Base-by-base conservation (phyloP, 495 filamentous ascomycete species). In the Usnea hakonensis region DNA sequence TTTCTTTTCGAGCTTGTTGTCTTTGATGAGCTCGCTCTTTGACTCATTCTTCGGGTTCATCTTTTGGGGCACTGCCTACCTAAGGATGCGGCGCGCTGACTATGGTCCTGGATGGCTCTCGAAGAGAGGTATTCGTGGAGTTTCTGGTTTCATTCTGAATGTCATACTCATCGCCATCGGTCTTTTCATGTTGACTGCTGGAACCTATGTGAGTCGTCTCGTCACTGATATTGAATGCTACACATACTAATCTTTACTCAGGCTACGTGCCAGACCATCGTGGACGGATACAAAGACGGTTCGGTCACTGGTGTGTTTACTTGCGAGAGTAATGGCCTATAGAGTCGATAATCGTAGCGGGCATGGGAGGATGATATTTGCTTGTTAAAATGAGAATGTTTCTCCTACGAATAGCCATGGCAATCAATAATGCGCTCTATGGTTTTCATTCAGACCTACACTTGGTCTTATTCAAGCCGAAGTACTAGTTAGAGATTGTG, bases 41-140 rank as follows among this genome's bases (percentile, higher is more conserved):
- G 90, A 95, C 72, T 90, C 87, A 30, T 95, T 94, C 77, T 95
- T 95, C 64, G 90, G 90, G 21, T 95, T 93, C 75, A 93, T 95
- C 68, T 95, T 94, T 80, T 95, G 90, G 90, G 90, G 90, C 35
- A 82, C 89, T 6, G 90, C 90, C 2, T 95, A 94, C 70, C 79
- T 94, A 64, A 84, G 89, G 36, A 91, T 95, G 90, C 79, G 90
- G 19, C 71, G 74, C 46, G 86, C 79, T 0, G 89, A 93, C 60
- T 78, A 87, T 64, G 83, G 86, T 4, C 75, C 83, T 4, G 72
- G 73, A 1, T 86, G 88, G 58, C 79, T 83, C 32, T 84, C 77
- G 68, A 74, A 78, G 0, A 76, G 83, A 41, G 84, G 83, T 30
- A 63, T 86, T 36, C 80, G 82, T 9, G 87, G 89, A 14, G 85